A percentile compares a stretch with the other conserved stretches of the same genome.
Conservation (phyloP, 2,329 filamentous ascomycete species). For the Cyclaneusma minus region DNA sequence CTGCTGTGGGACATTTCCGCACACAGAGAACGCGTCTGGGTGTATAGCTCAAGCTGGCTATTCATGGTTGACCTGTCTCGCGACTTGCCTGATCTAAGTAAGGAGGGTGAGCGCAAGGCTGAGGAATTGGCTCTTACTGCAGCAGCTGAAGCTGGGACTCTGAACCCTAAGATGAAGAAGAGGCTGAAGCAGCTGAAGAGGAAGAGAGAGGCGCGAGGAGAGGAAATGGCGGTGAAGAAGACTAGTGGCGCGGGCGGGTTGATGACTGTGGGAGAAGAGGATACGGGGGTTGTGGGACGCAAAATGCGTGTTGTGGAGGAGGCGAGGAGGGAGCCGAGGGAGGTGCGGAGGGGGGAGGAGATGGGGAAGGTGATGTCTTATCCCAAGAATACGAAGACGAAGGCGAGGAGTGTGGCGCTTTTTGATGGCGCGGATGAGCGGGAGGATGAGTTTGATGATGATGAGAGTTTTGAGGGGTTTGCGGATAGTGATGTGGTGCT, state of each 20-base stretch:
- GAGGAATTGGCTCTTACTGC: no score
- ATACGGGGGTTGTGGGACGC: conserved; percentile 39
- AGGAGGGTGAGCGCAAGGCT: no score
- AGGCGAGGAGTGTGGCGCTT: conserved; percentile 15
- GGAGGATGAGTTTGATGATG: conserved; percentile 21
- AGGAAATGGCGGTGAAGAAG: conserved; percentile 17
- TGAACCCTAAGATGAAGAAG: no score
- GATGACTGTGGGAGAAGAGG: conserved; percentile 10
- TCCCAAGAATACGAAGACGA: conserved; percentile 24
- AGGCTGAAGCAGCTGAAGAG: not conserved
- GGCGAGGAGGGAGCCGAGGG: conserved; percentile 22
- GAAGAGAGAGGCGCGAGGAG: not conserved
- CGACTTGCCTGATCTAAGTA: conserved; percentile 47
- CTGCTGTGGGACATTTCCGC: conserved; percentile 61
- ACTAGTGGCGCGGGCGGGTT: conserved; percentile 2
- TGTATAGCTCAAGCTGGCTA: conserved; percentile 75
- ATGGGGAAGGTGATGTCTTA: no score
- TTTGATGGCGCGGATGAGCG: conserved; percentile 16
- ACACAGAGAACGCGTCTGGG: conserved; percentile 53
- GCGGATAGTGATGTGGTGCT: conserved; percentile 16
- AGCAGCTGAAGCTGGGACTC: no score
- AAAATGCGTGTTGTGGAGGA: conserved; percentile 23
- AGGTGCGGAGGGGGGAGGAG: conserved; percentile 18
- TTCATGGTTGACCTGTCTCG: conserved; percentile 80
- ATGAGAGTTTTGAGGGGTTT: conserved; percentile 10